Conservation (phyloP, 257 asterid species). For the Thymus quinquecostatus region DNA sequence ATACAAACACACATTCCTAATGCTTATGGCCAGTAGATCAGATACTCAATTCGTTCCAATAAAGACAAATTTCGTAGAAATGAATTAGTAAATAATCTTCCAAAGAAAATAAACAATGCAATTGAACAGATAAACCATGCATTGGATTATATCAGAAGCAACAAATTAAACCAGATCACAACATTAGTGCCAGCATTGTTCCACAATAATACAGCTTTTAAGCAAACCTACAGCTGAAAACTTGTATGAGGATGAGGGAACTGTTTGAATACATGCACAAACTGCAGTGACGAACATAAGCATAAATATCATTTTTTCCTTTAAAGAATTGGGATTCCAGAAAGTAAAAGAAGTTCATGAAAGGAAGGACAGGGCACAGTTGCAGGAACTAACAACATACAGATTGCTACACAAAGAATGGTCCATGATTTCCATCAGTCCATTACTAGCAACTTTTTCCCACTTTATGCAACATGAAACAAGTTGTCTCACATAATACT, state of each 20-base stretch:
- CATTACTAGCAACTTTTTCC: background rate
- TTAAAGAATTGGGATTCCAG: background rate
- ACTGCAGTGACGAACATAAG: background rate
- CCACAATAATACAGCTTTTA: too few species aligned
- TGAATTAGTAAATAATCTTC: background rate
- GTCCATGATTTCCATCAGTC: background rate
- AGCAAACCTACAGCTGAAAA: too few species aligned
- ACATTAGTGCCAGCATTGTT: too few species aligned
- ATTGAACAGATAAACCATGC: background rate
- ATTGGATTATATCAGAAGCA: background rate
- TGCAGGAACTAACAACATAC: background rate
- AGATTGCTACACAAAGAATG: conserved; percentile 2
- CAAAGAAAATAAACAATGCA: background rate
- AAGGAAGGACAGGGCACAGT: background rate
- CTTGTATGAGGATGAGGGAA: background rate
- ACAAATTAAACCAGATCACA: too few species aligned
- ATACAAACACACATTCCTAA: background rate
- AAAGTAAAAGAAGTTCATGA: background rate
- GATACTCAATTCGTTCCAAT: background rate
- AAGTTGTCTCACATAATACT: conserved; percentile 32
- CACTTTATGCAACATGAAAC: background rate
- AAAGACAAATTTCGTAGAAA: background rate
- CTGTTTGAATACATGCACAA: background rate
- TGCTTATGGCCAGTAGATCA: background rate
- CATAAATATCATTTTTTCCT: background rate